Percentiles rank a stretch among this genome's conserved stretches.
Evolutionary conservation across 768 basidiomycete species (phyloP).

Genomic region (Pleurotus cornucopiae): DNA sequence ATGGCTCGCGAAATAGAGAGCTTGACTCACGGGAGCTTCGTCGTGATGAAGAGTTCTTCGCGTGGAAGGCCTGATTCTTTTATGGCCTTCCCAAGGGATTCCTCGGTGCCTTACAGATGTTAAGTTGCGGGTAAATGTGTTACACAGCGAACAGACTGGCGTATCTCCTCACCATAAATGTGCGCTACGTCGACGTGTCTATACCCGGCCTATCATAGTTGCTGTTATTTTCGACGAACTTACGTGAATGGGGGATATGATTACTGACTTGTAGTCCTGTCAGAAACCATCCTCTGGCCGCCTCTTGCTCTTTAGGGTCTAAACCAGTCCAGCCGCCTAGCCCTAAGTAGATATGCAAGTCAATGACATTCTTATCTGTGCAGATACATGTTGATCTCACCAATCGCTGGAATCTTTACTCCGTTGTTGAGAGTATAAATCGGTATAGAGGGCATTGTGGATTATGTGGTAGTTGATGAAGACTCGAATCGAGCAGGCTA

Average conservation of each 20-base stretch:
- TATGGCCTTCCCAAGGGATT: slow-evolving; percentile 38
- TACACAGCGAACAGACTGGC: neutral
- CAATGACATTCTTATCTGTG: slow-evolving; percentile 18
- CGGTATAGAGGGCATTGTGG: neutral
- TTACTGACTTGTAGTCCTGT: slow-evolving; percentile 31
- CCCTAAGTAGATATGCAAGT: neutral
- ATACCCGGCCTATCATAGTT: slow-evolving; percentile 28
- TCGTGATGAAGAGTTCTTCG: slow-evolving; percentile 44
- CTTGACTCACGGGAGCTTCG: slow-evolving; percentile 36
- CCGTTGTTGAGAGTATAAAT: slow-evolving; percentile 1
- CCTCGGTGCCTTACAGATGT: slow-evolving; percentile 28
- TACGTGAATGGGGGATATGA: neutral
- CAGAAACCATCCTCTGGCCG: slow-evolving; percentile 33
- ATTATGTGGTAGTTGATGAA: neutral
- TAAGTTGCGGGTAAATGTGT: neutral
- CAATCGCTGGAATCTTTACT: slow-evolving; percentile 1
- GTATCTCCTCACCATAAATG: slow-evolving; percentile 23
- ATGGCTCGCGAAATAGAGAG: neutral
- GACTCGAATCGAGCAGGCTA: no score
- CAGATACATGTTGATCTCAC: neutral
- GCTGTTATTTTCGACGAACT: neutral
- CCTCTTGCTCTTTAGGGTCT: slow-evolving; percentile 16
- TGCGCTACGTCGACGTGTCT: slow-evolving; percentile 38
- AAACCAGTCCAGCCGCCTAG: neutral
- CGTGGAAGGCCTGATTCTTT: slow-evolving; percentile 44